Evolutionary conservation across 352 stramenopile species (phyloP).

Genomic region (Elongisporangium senticosum): DNA sequence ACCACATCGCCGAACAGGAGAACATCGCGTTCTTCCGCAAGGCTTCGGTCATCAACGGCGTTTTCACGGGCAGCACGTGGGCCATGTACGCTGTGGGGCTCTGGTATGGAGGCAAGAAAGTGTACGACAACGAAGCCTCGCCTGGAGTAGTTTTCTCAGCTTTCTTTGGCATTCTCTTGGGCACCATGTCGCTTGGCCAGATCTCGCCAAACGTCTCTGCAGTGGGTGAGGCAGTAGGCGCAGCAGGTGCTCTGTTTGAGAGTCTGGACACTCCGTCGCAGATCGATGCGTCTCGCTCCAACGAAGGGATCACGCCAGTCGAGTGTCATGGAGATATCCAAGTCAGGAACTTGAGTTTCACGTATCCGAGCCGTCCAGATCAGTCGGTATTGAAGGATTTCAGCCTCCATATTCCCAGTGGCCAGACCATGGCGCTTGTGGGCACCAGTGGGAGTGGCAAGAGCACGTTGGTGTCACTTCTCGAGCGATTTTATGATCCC

Average conservation of each 20-base stretch:
- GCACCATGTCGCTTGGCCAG: constrained; percentile 29
- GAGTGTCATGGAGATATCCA: constrained; percentile 30
- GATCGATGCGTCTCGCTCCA: constrained; percentile 30
- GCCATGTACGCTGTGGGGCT: constrained; percentile 39
- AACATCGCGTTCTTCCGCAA: constrained; percentile 16
- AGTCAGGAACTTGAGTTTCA: constrained; percentile 47
- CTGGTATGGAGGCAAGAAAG: constrained; percentile 41
- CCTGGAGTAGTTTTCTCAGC: constrained; percentile 24
- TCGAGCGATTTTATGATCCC: constrained; percentile 85
- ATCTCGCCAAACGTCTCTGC: constrained; percentile 40
- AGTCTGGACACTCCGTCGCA: constrained; percentile 42
- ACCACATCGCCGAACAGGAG: constrained; percentile 10
- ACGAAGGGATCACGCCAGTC: constrained; percentile 14
- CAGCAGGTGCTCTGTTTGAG: constrained; percentile 31
- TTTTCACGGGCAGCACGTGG: constrained; percentile 29
- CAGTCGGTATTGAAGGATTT: constrained; percentile 21
- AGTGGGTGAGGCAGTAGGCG: constrained; percentile 29
- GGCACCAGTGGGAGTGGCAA: constrained; percentile 25
- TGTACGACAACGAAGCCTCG: constrained; percentile 13
- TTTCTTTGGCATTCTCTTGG: constrained; percentile 33
- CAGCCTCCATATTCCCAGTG: constrained; percentile 20
- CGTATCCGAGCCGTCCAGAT: constrained; percentile 31
- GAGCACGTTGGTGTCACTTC: constrained; percentile 41
- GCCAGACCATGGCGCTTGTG: constrained; percentile 27
- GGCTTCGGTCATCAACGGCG: constrained; percentile 11